Percentiles rank a stretch among this genome's conserved stretches.
Evolutionary conservation across 768 basidiomycete genomes (phyloP).

Genomic region (Serendipita vermifera): DNA sequence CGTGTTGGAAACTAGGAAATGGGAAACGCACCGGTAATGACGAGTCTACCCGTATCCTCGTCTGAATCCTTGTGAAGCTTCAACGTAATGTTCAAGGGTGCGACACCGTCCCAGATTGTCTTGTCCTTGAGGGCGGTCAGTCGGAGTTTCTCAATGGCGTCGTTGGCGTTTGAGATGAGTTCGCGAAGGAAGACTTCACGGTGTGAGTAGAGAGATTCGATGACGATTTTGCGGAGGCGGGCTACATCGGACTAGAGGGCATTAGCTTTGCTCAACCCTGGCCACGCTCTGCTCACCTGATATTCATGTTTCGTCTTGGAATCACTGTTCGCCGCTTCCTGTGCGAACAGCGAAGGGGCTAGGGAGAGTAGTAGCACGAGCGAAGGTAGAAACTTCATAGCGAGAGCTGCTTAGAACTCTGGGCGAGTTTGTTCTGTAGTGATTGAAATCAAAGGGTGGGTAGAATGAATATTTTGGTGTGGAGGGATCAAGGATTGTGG

Average conservation of each 20-base stretch:
- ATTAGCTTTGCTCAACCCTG: not conserved
- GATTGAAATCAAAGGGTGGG: not conserved
- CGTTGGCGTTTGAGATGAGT: slow-evolving; percentile 87
- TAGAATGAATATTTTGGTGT: not conserved
- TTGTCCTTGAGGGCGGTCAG: slow-evolving; percentile 72
- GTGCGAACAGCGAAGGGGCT: slow-evolving; percentile 37
- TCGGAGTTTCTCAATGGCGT: slow-evolving; percentile 90
- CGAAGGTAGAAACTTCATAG: slow-evolving; percentile 12
- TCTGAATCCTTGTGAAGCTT: slow-evolving; percentile 56
- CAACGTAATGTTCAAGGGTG: slow-evolving; percentile 81
- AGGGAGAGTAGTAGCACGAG: slow-evolving; percentile 35
- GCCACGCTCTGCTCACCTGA: slow-evolving; percentile 36
- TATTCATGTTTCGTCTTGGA: slow-evolving; percentile 53
- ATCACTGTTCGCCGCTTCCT: slow-evolving; percentile 29
- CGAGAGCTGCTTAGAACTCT: not conserved
- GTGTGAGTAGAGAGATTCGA: slow-evolving; percentile 34
- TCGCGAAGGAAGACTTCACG: slow-evolving; percentile 50
- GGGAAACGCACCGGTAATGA: slow-evolving; percentile 50
- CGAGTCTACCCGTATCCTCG: slow-evolving; percentile 52
- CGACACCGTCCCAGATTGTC: slow-evolving; percentile 50
- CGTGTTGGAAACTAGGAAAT: not conserved
- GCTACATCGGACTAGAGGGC: slow-evolving; percentile 47
- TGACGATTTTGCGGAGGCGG: slow-evolving; percentile 83
- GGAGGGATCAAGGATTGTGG: not conserved
- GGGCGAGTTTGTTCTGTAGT: not conserved